Evolutionary conservation across 176 grass and related monocot species (phyloP), one percentile per base, ranked within the genome.

Genomic region (Elymus sibiricus): DNA sequence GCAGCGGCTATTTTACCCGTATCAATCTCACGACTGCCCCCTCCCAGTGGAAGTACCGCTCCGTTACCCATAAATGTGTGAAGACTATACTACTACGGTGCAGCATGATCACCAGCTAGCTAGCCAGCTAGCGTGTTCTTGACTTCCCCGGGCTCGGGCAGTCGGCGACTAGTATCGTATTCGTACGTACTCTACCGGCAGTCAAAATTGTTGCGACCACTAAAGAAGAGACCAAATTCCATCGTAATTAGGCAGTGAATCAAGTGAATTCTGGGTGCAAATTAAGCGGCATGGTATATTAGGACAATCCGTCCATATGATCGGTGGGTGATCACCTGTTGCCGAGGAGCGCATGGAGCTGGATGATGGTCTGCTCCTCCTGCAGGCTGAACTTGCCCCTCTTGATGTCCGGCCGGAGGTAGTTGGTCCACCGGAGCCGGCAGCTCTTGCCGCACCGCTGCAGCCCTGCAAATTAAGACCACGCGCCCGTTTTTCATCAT

Each of bases 381-480:
- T 91, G 90, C 62, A 91, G 78, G 71, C 86, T 94, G 88, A 97
- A 97, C 77, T 94, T 92, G 62, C 95, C 95, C 34, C 88, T 78
- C 92, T 94, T 97, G 86, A 97, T 93, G 85, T 97, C 95, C 70
- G 95, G 95, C 17, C 92, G 88, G 82, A 97, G 95, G 86, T 97
- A 97, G 89, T 97, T 97, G 1, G 93, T 97, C 95, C 95, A 97
- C 80, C 95, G 90, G 79, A 97, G 92, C 76, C 95, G 89, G 90
- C 95, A 97, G 88, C 95, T 97, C 88, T 97, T 97, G 28, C 95
- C 95, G 86, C 95, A 97, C 64, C 95, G 86, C 70, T 91, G 92
- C 86, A 97, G 77, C 76, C 95, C 95, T 97, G 87, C 59, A 14
- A 39, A 9, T 53, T 17, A 3, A 65, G 37, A 70, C 43, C 16